These are phyloP conservation scores for Globisporangium recalcitrans DNA, from an alignment of 352 stramenopile genomes.

Conservation along the genomic window DNA sequence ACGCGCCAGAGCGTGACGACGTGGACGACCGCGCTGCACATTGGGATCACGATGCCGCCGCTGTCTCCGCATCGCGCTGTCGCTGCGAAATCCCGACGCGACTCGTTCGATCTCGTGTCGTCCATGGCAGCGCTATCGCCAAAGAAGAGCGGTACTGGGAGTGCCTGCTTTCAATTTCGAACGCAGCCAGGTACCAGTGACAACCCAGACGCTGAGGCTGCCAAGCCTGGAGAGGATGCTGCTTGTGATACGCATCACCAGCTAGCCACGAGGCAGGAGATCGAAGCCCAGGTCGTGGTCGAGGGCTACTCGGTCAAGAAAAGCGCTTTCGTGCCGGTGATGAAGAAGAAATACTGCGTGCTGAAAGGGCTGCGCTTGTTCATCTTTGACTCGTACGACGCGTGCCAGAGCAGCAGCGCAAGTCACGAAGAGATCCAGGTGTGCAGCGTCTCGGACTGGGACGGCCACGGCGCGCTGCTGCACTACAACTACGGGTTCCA, in stretches of 20 bases:
- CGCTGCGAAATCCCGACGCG: conserved; percentile 51
- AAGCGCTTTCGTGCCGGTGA: conserved; percentile 33
- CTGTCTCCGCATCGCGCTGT: conserved; percentile 65
- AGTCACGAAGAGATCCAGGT: conserved; percentile 24
- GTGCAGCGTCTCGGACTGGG: conserved; percentile 50
- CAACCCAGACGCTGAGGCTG: neutral
- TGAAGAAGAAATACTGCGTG: conserved; percentile 68
- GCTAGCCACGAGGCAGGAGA: neutral
- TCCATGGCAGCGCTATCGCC: conserved; percentile 16
- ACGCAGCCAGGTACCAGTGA: neutral
- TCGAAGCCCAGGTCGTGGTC: conserved; percentile 21
- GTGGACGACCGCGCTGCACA: conserved; percentile 67
- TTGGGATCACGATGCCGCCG: conserved; percentile 69
- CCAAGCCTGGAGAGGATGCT: neutral
- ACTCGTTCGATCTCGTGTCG: conserved; percentile 65
- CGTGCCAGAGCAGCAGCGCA: conserved; percentile 20
- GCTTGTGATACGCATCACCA: neutral
- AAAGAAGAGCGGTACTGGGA: conserved; percentile 4
- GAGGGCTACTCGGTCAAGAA: conserved; percentile 59
- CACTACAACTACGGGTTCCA: conserved; percentile 73
- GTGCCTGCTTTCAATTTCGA: conserved; percentile 9
- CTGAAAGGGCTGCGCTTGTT: conserved; percentile 36
- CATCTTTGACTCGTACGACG: conserved; percentile 41
- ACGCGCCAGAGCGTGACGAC: conserved; percentile 57
- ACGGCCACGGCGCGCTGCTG: conserved; percentile 52